Evolutionary conservation across 352 stramenopile genomes (phyloP).

Genomic region (Phytophthora sojae): DNA sequence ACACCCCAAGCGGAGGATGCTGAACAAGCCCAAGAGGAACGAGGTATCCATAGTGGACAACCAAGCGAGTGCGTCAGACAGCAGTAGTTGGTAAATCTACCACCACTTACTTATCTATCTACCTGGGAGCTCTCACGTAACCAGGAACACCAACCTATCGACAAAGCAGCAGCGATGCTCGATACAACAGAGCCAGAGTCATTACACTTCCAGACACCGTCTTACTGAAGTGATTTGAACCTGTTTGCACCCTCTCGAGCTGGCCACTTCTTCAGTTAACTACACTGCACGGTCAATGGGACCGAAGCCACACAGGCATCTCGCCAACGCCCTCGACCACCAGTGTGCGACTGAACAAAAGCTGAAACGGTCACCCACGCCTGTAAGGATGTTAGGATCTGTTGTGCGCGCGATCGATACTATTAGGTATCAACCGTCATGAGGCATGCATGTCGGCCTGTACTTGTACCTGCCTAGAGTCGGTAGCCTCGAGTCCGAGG

Average conservation of each 20-base stretch:
- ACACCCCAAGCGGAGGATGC: constrained; percentile 55
- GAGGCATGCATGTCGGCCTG: not conserved
- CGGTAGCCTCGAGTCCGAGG: not conserved
- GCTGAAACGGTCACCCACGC: not conserved
- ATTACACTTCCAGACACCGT: not conserved
- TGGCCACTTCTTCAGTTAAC: not conserved
- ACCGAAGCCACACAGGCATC: not conserved
- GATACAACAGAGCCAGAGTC: not conserved
- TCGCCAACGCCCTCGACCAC: not conserved
- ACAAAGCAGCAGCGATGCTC: not conserved
- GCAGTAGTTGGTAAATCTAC: constrained; percentile 7
- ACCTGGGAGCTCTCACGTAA: not conserved
- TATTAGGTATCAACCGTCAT: not conserved
- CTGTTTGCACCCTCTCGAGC: not conserved
- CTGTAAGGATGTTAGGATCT: constrained; percentile 4
- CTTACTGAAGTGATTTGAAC: not conserved
- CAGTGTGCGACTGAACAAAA: not conserved
- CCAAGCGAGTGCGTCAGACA: constrained; percentile 3
- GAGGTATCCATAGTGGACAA: not conserved
- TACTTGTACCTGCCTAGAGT: not conserved
- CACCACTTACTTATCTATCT: constrained; percentile 4
- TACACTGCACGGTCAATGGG: not conserved
- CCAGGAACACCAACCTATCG: not conserved
- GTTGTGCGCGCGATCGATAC: not conserved
- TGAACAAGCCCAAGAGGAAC: constrained; percentile 10